Evolutionary conservation across 768 basidiomycete genomes (phyloP).

Genomic region (Termitomyces sp.): DNA sequence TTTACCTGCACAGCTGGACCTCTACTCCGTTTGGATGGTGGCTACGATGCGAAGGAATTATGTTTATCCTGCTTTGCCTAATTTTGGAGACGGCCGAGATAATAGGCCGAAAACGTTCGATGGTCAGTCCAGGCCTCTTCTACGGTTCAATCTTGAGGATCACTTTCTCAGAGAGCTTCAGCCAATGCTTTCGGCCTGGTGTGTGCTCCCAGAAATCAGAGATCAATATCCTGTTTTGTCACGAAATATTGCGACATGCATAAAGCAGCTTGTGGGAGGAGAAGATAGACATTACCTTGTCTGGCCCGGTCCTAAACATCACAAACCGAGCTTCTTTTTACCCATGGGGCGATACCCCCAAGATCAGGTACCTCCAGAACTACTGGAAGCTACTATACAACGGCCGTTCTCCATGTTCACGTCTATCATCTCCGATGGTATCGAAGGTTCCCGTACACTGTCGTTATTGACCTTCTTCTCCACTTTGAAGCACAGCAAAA

Average conservation of each 20-base stretch:
- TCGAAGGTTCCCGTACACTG: neutral
- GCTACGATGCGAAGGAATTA: constrained; percentile 1
- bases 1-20: neutral
- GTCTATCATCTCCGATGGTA: constrained; percentile 1
- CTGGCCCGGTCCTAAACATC: constrained; percentile 4
- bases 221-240: neutral
- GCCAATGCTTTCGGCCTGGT: neutral
- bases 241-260: neutral
- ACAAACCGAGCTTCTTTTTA: constrained; percentile 1
- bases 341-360: constrained; percentile 1
- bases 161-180: constrained; percentile 5
- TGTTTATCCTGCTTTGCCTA: constrained; percentile 2
- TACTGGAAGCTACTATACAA: neutral
- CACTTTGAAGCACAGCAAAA: constrained; percentile 1
- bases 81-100: neutral
- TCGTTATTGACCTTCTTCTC: constrained; percentile 3
- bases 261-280: neutral
- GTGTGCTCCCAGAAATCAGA: neutral
- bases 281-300: neutral
- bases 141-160: neutral
- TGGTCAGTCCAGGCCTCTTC: constrained; percentile 4
- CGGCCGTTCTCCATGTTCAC: constrained; percentile 2
- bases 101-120: neutral
- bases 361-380: neutral
- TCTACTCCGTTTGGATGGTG: neutral